phyloP scores from a whole-genome alignment of 345 rosid genomes.

The Lenwebbia sp. region DNA sequence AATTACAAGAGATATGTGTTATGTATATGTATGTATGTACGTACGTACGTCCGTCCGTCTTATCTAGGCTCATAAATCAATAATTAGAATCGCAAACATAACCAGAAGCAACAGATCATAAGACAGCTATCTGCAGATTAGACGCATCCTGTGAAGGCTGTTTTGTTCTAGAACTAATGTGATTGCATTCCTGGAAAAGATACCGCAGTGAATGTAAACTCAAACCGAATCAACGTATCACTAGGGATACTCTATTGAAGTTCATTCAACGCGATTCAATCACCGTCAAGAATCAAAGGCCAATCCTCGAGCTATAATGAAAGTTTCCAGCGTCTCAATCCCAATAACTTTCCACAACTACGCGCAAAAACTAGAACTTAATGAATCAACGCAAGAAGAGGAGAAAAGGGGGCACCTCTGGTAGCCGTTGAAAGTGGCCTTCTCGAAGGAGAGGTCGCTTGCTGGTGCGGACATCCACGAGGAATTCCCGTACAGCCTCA shows the following conservation, averaged over 20 bases:
- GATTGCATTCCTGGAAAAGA: neutral
- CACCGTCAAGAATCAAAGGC: neutral
- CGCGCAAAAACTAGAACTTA: neutral
- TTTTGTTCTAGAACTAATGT: neutral
- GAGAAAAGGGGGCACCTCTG: constrained; percentile 19
- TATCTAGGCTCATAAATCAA: neutral
- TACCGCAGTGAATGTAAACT: neutral
- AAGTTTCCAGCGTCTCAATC: neutral
- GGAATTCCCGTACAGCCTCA: constrained; percentile 36
- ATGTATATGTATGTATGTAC: neutral
- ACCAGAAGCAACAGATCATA: neutral
- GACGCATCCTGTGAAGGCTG: neutral
- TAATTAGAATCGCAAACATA: neutral
- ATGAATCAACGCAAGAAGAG: neutral
- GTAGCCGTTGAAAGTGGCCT: constrained; percentile 47
- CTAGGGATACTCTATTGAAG: neutral
- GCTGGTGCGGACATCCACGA: constrained; percentile 50
- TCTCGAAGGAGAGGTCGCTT: constrained; percentile 41
- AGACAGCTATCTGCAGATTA: neutral
- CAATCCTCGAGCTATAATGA: neutral
- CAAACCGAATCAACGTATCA: neutral
- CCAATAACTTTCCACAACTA: neutral
- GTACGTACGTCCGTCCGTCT: neutral
- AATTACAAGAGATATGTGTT: neutral
- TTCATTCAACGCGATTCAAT: neutral